Evolutionary conservation across 2,329 filamentous ascomycete genomes (phyloP), one percentile per base, ranked within the genome.

Genomic region (Aspergillus novofumigatus): DNA sequence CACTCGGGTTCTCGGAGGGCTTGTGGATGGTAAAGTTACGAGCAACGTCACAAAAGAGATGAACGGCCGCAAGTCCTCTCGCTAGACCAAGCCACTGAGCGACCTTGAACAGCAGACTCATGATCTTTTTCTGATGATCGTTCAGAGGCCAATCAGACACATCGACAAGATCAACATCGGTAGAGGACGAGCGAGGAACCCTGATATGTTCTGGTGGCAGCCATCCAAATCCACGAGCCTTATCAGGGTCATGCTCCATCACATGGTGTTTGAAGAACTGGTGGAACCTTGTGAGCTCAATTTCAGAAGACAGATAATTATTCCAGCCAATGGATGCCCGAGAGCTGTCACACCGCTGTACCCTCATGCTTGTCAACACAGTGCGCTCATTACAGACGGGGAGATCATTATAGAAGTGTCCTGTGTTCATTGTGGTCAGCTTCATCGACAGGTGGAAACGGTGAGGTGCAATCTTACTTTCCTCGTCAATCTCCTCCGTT

Each of bases 1-100:
- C 52, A 5, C 42, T 55, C 14, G 56, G 49, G 3, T 21, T 23
- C 11, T 29, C 25, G 5, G 54, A 47, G 1, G 61, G 61, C n/a
- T 55, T 52, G 26, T 57, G 53, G 6, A 59, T 35, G 9, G 61
- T 61, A 45, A 71, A 71, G 4, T 62, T 54, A 17, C 64, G 60
- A 21, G 57, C 59, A n/a, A 66, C 52, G 35, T 71, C 65, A 49
- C 63, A 69, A 53, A 69, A 71, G 4, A 70, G 59, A 53, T 69
- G 66, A 8, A 69, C 67, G 1, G 69, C 62, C 14, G 66, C 49
- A 3, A 62, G 57, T n/a, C 69, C 65, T 51, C 69, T 57, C 7
- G 67, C 65, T 8, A 67, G 49, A 11, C 62, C 58, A 11, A 71
- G 60, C 66, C 69, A 71, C 45, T 65, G 51, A 1, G 66, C 66